Base-by-base conservation (phyloP, 2,329 filamentous ascomycete species). In the Hawksworthiomyces lignivorus region DNA sequence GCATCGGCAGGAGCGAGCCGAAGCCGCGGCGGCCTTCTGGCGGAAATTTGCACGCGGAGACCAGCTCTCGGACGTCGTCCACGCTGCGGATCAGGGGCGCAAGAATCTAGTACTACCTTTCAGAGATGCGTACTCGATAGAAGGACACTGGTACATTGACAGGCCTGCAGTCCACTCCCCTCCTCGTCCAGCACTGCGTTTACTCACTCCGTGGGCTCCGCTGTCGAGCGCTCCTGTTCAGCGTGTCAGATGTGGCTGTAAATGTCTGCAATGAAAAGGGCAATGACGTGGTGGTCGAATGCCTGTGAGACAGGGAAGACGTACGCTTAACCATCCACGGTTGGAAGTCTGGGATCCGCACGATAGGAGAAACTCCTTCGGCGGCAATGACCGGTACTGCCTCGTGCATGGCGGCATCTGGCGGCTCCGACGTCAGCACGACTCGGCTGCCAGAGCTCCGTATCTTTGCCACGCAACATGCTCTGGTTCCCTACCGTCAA, bases 261-360 rank as follows among this genome's bases (percentile, higher is more conserved):
- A n/a, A n/a, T n/a, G n/a, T n/a, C n/a, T n/a, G n/a, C n/a, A n/a
- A n/a, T n/a, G n/a, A n/a, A n/a, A n/a, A n/a, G n/a, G n/a, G n/a
- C n/a, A n/a, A n/a, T n/a, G n/a, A n/a, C n/a, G n/a, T n/a, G n/a
- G n/a, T n/a, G n/a, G n/a, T n/a, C n/a, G n/a, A n/a, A n/a, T n/a
- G n/a, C n/a, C n/a, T n/a, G n/a, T n/a, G n/a, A n/a, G n/a, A n/a
- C n/a, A n/a, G n/a, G n/a, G n/a, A n/a, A n/a, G 12, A 41, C 27
- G 5, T 54, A 73, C 72, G 64, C 59, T 76, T 76, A 26, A 76
- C 65, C 70, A 76, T 73, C 65, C 66, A 75, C 1, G 64, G 59
- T 55, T 74, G 69, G 50, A 70, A 66, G 41, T 77, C 76, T 0
- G 76, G 72, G 29, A 82, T 64, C 48, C 79, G 66, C 8, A 77